These are phyloP conservation scores for Periglandula ipomoeae DNA, from an alignment of 2,329 filamentous ascomycete species.

Conservation along the genomic window DNA sequence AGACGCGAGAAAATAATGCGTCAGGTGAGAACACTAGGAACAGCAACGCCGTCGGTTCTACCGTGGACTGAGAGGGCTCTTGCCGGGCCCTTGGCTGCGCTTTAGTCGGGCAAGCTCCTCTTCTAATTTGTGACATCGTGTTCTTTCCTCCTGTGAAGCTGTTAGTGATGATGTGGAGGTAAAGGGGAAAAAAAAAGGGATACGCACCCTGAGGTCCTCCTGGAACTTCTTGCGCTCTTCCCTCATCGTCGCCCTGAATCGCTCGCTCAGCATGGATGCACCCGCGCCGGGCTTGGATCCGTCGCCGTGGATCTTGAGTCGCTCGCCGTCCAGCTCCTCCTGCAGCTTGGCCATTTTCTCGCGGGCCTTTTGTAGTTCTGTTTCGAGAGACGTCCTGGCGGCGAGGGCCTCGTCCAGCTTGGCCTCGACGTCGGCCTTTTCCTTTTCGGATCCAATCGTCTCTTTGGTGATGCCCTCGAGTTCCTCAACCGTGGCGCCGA, in stretches of 20 bases:
- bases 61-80: conserved; percentile 33
- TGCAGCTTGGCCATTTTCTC: conserved; percentile 32
- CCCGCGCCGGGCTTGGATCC: conserved; percentile 30
- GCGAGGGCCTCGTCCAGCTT: conserved; percentile 26
- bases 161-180: background rate
- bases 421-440: conserved; percentile 35
- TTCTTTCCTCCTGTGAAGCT: conserved; percentile 38
- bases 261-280: conserved; percentile 45
- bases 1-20: background rate
- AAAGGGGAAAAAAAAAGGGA: background rate
- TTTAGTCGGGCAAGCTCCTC: conserved; percentile 39
- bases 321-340: conserved; percentile 43
- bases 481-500: conserved; percentile 40
- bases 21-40: background rate
- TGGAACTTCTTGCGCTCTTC: conserved; percentile 49
- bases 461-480: conserved; percentile 45
- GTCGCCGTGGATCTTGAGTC: conserved; percentile 32
- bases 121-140: conserved; percentile 37
- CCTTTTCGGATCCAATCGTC: conserved; percentile 39
- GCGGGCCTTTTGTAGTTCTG: conserved; percentile 27
- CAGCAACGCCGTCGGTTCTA: conserved; percentile 6
- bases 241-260: conserved; percentile 46
- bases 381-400: conserved; percentile 29
- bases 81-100: conserved; percentile 32
- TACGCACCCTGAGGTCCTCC: conserved; percentile 40